phyloP scores from a whole-genome alignment of 2,329 filamentous ascomycete genomes.

The Xylariaceae sp. region DNA sequence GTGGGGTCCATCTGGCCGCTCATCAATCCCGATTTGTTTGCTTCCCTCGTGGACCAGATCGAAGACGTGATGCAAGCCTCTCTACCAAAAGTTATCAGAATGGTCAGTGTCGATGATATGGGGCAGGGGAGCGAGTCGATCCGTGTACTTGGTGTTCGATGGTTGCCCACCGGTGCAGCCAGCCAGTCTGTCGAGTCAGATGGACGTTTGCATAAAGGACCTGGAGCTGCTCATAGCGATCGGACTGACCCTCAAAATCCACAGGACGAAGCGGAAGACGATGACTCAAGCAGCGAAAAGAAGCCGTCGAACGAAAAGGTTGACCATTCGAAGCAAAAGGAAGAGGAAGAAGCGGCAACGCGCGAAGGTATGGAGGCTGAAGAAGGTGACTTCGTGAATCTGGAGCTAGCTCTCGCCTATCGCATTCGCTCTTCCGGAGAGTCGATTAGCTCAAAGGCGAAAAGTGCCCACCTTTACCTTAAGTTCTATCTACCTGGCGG shows the following conservation, averaged over 20 bases:
- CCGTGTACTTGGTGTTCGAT: slow-evolving; percentile 66
- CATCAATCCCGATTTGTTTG: slow-evolving; percentile 71
- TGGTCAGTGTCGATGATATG: slow-evolving; percentile 73
- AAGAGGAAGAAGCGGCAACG: slow-evolving; percentile 35
- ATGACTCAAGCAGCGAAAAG: slow-evolving; percentile 15
- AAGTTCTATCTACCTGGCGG: slow-evolving; percentile 63
- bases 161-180: slow-evolving; percentile 68
- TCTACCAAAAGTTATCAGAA: slow-evolving; percentile 63
- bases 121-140: slow-evolving; percentile 70
- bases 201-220: slow-evolving; percentile 49
- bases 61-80: slow-evolving; percentile 80
- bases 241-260: slow-evolving; percentile 40
- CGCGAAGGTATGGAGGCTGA: slow-evolving; percentile 67
- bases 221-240: slow-evolving; percentile 43
- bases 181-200: slow-evolving; percentile 55
- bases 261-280: slow-evolving; percentile 30
- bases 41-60: slow-evolving; percentile 63
- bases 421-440: slow-evolving; percentile 58
- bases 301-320: slow-evolving; percentile 30
- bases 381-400: slow-evolving; percentile 73
- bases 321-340: slow-evolving; percentile 32
- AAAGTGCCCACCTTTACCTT: slow-evolving; percentile 69
- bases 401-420: slow-evolving; percentile 73
- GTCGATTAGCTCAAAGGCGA: slow-evolving; percentile 58
- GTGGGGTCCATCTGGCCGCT: slow-evolving; percentile 68